These are phyloP conservation scores for Metschnikowia lochheadii DNA, from an alignment of 805 yeast species.

Conservation along the genomic window DNA sequence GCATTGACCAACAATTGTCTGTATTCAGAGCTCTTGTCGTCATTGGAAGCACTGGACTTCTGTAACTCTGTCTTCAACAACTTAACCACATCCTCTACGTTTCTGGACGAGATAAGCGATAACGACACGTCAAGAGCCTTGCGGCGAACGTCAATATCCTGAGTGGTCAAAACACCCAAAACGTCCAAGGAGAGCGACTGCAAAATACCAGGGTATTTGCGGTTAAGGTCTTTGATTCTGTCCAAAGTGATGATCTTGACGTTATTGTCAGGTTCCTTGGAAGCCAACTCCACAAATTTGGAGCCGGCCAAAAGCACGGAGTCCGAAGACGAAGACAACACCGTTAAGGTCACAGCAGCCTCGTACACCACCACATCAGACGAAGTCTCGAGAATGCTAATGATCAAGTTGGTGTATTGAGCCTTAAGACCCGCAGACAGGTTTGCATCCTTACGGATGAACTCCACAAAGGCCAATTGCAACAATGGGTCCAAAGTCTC, in stretches of 20 bases:
- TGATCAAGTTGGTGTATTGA: constrained; percentile 67
- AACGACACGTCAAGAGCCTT: constrained; percentile 85
- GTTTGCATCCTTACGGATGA: constrained; percentile 67
- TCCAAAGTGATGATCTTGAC: constrained; percentile 90
- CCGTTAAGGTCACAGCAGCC: constrained; percentile 77
- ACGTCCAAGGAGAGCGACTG: constrained; percentile 84
- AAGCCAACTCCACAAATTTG: constrained; percentile 83
- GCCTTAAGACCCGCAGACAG: constrained; percentile 56
- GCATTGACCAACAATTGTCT: constrained; percentile 85
- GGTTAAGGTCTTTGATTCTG: constrained; percentile 72
- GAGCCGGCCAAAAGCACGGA: constrained; percentile 75
- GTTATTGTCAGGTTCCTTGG: constrained; percentile 91
- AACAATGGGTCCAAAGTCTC: constrained; percentile 72
- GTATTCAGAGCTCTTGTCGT: constrained; percentile 80
- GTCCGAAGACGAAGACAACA: constrained; percentile 55
- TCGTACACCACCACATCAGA: constrained; percentile 80
- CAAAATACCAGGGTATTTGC: constrained; percentile 72
- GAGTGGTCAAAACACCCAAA: constrained; percentile 78
- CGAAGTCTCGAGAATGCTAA: constrained; percentile 67
- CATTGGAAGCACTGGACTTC: constrained; percentile 62
- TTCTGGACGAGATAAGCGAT: constrained; percentile 75
- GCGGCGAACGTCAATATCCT: constrained; percentile 85
- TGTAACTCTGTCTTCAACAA: constrained; percentile 88
- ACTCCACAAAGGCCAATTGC: constrained; percentile 87
- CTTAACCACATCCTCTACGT: constrained; percentile 90